phyloP scores from a whole-genome alignment of 208 protist species.

The Leptomonas seymouri region DNA sequence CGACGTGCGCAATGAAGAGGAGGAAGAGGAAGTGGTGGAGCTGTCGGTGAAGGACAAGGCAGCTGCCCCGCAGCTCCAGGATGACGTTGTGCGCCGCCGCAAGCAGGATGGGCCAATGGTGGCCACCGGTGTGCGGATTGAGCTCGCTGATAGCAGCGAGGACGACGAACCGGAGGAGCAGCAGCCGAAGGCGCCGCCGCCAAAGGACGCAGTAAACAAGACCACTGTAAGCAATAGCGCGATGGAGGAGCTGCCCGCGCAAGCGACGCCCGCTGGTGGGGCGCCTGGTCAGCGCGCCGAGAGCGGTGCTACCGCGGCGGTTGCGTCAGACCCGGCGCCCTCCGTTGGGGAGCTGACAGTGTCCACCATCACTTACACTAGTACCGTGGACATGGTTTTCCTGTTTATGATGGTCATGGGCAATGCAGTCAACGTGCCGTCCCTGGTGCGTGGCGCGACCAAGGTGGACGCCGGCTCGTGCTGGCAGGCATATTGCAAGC shows the following conservation, averaged over 20 bases:
- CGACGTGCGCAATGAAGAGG: background rate
- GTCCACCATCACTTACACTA: constrained; percentile 56
- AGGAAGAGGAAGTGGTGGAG: constrained; percentile 14
- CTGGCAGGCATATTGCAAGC: constrained; percentile 83
- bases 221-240: background rate
- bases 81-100: constrained; percentile 58
- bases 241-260: background rate
- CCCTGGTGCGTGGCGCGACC: constrained; percentile 75
- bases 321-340: constrained; percentile 3
- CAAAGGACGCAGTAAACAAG: background rate
- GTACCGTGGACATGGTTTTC: constrained; percentile 87
- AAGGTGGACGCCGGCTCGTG: constrained; percentile 87
- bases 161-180: constrained; percentile 33
- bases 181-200: background rate
- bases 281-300: background rate
- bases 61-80: constrained; percentile 4
- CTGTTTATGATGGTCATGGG: constrained; percentile 89
- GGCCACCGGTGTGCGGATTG: constrained; percentile 61
- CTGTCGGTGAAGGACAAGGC: constrained; percentile 28
- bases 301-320: background rate
- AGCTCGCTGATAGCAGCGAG: constrained; percentile 70
- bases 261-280: background rate
- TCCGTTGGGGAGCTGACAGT: constrained; percentile 29
- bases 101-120: constrained; percentile 84
- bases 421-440: constrained; percentile 75